Percentiles rank a stretch among this genome's conserved stretches.
phyloP scores from a whole-genome alignment of 2,329 filamentous ascomycete species.

The Byssoonygena ceratinophila region DNA sequence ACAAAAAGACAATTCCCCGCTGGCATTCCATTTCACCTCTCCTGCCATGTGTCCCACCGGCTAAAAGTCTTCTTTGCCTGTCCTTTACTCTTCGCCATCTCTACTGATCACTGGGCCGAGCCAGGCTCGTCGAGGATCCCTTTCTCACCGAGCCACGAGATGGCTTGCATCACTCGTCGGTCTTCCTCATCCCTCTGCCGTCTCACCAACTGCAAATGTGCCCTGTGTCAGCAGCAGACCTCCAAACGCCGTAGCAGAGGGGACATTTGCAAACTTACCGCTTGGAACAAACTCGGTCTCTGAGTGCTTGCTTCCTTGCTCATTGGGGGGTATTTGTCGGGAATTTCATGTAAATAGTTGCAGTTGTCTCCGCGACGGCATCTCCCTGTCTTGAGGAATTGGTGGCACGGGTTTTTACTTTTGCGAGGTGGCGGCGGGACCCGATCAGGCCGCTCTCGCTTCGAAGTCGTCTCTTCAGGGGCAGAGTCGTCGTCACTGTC shows the following conservation, averaged over 20 bases:
- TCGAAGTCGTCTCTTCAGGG: slow-evolving; percentile 36
- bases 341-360: slow-evolving; percentile 33
- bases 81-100: too few species aligned
- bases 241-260: not conserved
- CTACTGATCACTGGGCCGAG: slow-evolving; percentile 8
- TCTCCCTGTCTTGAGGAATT: slow-evolving; percentile 33
- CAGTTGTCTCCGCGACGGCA: slow-evolving; percentile 36
- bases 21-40: too few species aligned
- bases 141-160: slow-evolving; percentile 34
- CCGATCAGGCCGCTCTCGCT: slow-evolving; percentile 32
- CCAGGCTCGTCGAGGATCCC: slow-evolving; percentile 29
- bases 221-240: slow-evolving; percentile 9
- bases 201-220: slow-evolving; percentile 29
- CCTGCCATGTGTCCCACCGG: not conserved
- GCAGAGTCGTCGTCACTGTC: slow-evolving; percentile 19
- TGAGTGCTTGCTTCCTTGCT: slow-evolving; percentile 16
- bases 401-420: slow-evolving; percentile 26
- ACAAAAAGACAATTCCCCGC: too few species aligned
- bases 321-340: slow-evolving; percentile 25
- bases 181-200: slow-evolving; percentile 36
- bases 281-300: slow-evolving; percentile 31
- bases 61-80: too few species aligned
- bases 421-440: slow-evolving; percentile 31
- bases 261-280: slow-evolving; percentile 25
- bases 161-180: slow-evolving; percentile 34